Evolutionary conservation across 176 grass and related monocot genomes (phyloP).

Genomic region (Pontederia crassipes): DNA sequence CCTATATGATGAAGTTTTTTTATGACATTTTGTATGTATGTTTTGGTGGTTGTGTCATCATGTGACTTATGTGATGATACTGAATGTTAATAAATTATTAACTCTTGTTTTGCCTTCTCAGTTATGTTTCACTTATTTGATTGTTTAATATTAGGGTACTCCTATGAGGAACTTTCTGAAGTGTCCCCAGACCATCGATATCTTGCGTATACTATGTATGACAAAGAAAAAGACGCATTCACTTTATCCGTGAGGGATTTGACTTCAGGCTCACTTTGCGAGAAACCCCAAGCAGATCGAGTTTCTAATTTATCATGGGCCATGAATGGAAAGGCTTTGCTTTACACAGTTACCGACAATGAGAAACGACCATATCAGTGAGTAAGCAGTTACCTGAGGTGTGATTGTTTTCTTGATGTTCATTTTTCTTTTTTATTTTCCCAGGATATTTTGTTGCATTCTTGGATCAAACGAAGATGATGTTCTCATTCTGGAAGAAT

Average conservation of each 20-base stretch:
- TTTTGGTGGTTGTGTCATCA: too few relatives aligned
- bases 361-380: slow-evolving; percentile 77
- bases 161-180: slow-evolving; percentile 91
- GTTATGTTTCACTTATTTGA: neutral
- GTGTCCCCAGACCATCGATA: slow-evolving; percentile 76
- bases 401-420: slow-evolving; percentile 9
- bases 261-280: slow-evolving; percentile 49
- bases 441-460: slow-evolving; percentile 79
- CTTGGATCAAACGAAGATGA: slow-evolving; percentile 71
- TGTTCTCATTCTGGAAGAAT: slow-evolving; percentile 78
- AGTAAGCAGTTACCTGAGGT: slow-evolving; percentile 24
- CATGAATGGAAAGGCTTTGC: slow-evolving; percentile 73
- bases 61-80: too few relatives aligned
- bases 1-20: too few relatives aligned
- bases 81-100: too few relatives aligned
- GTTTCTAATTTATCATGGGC: slow-evolving; percentile 83
- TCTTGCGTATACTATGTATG: slow-evolving; percentile 92
- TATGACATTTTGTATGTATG: too few relatives aligned
- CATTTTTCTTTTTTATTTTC: slow-evolving; percentile 18
- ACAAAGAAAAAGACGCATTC: slow-evolving; percentile 89
- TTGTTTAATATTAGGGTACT: slow-evolving; percentile 45
- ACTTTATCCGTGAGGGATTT: slow-evolving; percentile 81
- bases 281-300: slow-evolving; percentile 55
- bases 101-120: too few relatives aligned
- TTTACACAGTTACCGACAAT: slow-evolving; percentile 75